A percentile compares a stretch with the other conserved stretches of the same genome.
phyloP scores from a whole-genome alignment of 768 basidiomycete genomes.

The Termitomyces sp. region DNA sequence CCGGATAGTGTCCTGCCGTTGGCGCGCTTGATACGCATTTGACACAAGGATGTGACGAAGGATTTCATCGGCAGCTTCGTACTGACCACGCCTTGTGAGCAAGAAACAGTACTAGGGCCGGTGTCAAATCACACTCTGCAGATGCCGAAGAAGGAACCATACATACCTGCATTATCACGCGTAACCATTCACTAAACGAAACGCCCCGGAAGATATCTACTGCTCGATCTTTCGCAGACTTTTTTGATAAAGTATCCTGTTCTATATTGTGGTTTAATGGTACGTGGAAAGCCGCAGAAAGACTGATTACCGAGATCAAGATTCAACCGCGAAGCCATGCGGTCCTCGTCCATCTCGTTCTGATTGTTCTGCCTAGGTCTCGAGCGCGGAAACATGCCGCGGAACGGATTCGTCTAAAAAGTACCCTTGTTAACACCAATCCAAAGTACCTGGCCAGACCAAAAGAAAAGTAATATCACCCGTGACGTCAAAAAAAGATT shows the following conservation, averaged over 20 bases:
- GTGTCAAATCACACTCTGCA: background rate
- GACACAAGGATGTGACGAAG: constrained; percentile 71
- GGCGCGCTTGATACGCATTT: constrained; percentile 60
- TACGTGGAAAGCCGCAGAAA: background rate
- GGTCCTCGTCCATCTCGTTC: constrained; percentile 58
- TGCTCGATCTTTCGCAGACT: constrained; percentile 35
- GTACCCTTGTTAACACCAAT: constrained; percentile 3
- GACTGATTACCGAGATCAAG: constrained; percentile 53
- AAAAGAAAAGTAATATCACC: constrained; percentile 36
- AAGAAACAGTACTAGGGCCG: constrained; percentile 65
- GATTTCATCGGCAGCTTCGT: constrained; percentile 66
- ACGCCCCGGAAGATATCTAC: constrained; percentile 77
- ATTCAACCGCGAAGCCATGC: constrained; percentile 72
- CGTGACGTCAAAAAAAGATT: constrained; percentile 75
- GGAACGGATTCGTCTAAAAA: constrained; percentile 46
- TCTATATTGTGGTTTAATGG: constrained; percentile 27
- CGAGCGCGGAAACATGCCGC: constrained; percentile 61
- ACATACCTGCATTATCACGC: constrained; percentile 77
- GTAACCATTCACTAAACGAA: constrained; percentile 80
- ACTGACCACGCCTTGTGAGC: constrained; percentile 56
- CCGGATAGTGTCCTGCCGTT: constrained; percentile 65
- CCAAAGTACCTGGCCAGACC: background rate
- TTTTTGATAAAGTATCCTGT: constrained; percentile 49
- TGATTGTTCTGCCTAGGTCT: constrained; percentile 30
- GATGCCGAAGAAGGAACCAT: background rate